Evolutionary conservation across 768 basidiomycete species (phyloP), one percentile per base, ranked within the genome.

Genomic region (Amanita thiersii): DNA sequence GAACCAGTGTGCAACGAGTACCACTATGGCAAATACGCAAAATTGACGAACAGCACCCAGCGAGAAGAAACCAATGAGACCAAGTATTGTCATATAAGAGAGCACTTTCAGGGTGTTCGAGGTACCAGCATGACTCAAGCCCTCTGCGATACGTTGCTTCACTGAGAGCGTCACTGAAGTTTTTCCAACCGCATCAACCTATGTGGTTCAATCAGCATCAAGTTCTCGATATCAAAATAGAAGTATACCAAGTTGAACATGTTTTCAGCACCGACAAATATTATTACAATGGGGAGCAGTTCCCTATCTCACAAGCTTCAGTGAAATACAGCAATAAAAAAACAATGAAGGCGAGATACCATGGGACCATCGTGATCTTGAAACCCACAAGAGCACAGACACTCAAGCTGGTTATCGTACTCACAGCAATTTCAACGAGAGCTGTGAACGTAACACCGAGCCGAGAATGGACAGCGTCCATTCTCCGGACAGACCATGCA

Each of bases 1-100:
- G 65, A 93, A 94, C 91, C 91, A 98, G 58, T 98, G 93, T 11
- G 91, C 92, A 21, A 97, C 85, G 15, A 97, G 72, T 8, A 97
- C 90, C 17, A 97, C 90, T 32, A 91, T 81, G 0, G 91, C 90
- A 56, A 98, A 97, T 2, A 80, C 72, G 59, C 92, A 94, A 55
- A 97, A 94, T 52, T 97, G 90, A 28, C 86, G 77, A 25, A 93
- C 87, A 1, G 88, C 84, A 30, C 88, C 85, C 11, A 70, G 73
- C 32, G 84, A 74, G 52, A 86, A 77, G 33, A 81, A 64, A 11
- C 84, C 83, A 36, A 91, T 79, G 47, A 82, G 58, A 3, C 84
- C 81, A 4, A 94, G 74, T 39, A 93, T 78, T 21, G 68, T 55
- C 54, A 93, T 87, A 58, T 94, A 97, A 7, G 84, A 75, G 10